phyloP scores from a whole-genome alignment of 495 filamentous ascomycete species.

The Podospora pseudocomata region DNA sequence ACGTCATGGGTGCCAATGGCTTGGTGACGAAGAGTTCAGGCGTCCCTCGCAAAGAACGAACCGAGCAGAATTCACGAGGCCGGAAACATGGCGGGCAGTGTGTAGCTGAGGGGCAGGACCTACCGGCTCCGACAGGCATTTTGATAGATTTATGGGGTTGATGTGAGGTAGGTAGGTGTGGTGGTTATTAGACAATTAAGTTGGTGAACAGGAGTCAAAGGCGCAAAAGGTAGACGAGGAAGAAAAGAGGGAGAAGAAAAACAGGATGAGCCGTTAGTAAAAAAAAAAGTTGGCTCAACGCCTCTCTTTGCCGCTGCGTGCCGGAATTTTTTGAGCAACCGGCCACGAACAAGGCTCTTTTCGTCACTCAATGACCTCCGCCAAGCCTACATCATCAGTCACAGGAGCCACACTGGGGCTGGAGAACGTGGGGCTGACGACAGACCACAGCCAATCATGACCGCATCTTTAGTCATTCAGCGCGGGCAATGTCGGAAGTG shows the following conservation, averaged over 20 bases:
- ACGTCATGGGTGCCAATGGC: conserved; percentile 20
- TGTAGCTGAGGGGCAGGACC: conserved; percentile 21
- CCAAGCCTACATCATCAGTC: conserved; percentile 21
- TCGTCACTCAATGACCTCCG: conserved; percentile 21
- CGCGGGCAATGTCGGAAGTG: conserved; percentile 31
- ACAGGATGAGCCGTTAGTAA: conserved; percentile 18
- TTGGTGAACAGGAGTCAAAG: conserved; percentile 6
- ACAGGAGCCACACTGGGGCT: conserved; percentile 30
- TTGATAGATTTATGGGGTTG: conserved; percentile 33
- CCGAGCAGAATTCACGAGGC: not conserved
- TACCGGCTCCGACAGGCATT: conserved; percentile 45
- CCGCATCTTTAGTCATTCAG: conserved; percentile 23
- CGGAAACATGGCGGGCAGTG: conserved; percentile 1
- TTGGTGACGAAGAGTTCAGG: not conserved
- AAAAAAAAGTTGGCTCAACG: conserved; percentile 7
- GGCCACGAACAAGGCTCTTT: conserved; percentile 4
- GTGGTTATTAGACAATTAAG: conserved; percentile 10
- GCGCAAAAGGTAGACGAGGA: conserved; percentile 6
- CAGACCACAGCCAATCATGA: conserved; percentile 21
- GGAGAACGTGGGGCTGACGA: conserved; percentile 2
- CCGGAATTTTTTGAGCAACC: conserved; percentile 18
- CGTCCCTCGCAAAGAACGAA: not conserved
- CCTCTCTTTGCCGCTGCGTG: conserved; percentile 8
- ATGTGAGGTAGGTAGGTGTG: not conserved
- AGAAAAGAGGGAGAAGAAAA: conserved; percentile 25